These are phyloP conservation scores for Salix suchowensis DNA, from an alignment of 345 rosid species.

Conservation along the genomic window DNA sequence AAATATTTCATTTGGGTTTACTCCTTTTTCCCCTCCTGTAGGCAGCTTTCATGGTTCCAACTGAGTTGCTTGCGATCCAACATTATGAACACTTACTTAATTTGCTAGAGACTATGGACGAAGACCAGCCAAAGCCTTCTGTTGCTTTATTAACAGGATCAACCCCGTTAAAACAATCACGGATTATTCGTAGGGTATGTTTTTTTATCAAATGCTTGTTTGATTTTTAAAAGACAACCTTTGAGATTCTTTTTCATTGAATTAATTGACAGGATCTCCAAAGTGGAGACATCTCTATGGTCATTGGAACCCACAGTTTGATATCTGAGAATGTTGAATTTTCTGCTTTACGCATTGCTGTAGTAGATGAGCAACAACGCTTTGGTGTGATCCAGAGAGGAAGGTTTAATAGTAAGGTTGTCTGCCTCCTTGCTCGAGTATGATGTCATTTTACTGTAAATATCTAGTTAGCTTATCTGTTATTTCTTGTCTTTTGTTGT, in stretches of 20 bases:
- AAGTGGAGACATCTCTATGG: constrained; percentile 72
- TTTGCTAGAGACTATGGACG: constrained; percentile 63
- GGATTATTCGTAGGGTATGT: constrained; percentile 80
- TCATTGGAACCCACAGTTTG: constrained; percentile 92
- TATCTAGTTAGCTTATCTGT: background rate
- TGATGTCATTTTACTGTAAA: background rate
- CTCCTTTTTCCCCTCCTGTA: constrained; percentile 21
- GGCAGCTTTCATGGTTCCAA: constrained; percentile 99
- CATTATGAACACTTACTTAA: constrained; percentile 76
- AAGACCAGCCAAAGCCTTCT: constrained; percentile 56
- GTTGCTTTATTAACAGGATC: constrained; percentile 89
- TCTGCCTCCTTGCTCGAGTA: constrained; percentile 13
- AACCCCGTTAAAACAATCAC: constrained; percentile 72
- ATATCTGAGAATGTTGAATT: constrained; percentile 84
- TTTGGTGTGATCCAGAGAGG: constrained; percentile 99
- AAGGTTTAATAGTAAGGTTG: constrained; percentile 91
- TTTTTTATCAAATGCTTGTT: constrained; percentile 16
- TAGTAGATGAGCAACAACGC: constrained; percentile 97
- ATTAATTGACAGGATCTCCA: constrained; percentile 63
- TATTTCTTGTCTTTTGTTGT: background rate
- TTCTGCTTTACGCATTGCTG: constrained; percentile 80
- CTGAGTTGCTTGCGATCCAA: constrained; percentile 93
- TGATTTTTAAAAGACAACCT: constrained; percentile 8
- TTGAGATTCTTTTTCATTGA: constrained; percentile 14
- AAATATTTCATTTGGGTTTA: background rate